phyloP scores from a whole-genome alignment of 1,139 yeast species.

The Blastobotrys persicus region DNA sequence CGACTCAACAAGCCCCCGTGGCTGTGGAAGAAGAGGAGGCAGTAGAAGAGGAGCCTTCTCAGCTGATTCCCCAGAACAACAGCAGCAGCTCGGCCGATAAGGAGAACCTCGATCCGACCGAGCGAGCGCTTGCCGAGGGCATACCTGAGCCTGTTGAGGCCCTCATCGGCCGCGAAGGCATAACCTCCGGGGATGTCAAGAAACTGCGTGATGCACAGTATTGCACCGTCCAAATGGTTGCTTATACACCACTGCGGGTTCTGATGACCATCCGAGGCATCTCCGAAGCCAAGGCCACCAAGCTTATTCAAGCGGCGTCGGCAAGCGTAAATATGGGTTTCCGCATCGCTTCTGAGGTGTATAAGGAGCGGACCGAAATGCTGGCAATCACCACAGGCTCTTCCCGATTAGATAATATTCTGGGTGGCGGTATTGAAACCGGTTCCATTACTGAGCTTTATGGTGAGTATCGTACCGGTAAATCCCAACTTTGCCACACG shows the following conservation, averaged over 20 bases:
- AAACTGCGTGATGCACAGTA: constrained; percentile 81
- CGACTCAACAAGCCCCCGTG: background rate
- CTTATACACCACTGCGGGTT: constrained; percentile 83
- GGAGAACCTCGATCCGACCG: constrained; percentile 14
- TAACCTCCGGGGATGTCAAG: constrained; percentile 71
- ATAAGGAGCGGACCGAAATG: constrained; percentile 82
- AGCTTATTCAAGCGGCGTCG: constrained; percentile 75
- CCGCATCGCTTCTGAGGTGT: constrained; percentile 95
- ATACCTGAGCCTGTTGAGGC: constrained; percentile 18
- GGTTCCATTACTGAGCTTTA: constrained; percentile 95
- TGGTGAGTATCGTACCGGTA: constrained; percentile 98
- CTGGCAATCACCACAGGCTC: constrained; percentile 95
- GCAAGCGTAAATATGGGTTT: constrained; percentile 93
- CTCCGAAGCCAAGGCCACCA: constrained; percentile 93
- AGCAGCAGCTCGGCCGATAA: background rate
- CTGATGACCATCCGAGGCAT: constrained; percentile 82
- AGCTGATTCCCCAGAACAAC: constrained; percentile 4
- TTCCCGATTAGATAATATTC: constrained; percentile 83
- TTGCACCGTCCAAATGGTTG: constrained; percentile 88
- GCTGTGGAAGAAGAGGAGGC: background rate
- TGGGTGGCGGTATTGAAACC: constrained; percentile 97
- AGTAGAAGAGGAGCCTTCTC: constrained; percentile 5
- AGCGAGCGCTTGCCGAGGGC: constrained; percentile 16
- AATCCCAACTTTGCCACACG: constrained; percentile 95
- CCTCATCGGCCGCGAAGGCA: constrained; percentile 48